Conservation (phyloP, 2,329 filamentous ascomycete genomes). For the Ophiostoma himal-ulmi region DNA sequence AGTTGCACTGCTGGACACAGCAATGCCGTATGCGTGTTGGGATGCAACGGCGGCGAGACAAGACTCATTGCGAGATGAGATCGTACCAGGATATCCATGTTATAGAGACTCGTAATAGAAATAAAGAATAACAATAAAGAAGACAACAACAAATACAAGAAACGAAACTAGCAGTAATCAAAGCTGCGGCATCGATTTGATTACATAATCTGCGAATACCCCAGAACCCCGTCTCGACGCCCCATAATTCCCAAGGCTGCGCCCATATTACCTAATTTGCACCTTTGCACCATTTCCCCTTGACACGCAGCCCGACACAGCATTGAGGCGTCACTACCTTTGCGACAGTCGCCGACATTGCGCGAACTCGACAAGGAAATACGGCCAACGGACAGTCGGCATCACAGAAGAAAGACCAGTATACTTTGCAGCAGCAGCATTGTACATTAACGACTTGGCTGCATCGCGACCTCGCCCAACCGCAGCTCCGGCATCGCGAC, state of each 20-base stretch:
- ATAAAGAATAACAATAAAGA: neutral
- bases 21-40: neutral
- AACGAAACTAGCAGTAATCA: neutral
- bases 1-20: neutral
- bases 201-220: neutral
- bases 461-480: neutral
- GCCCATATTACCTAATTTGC: neutral
- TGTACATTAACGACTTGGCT: too few species aligned
- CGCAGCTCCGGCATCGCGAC: neutral
- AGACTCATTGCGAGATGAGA: neutral
- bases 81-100: neutral
- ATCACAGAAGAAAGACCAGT: too few species aligned
- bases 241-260: constrained; percentile 6
- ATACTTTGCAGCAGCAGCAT: too few species aligned
- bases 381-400: neutral
- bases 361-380: neutral
- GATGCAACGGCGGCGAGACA: neutral
- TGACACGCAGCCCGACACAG: neutral
- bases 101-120: too few species aligned
- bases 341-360: neutral
- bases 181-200: neutral
- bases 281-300: neutral
- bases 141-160: neutral
- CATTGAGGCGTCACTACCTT: neutral
- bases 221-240: neutral